phyloP scores from a whole-genome alignment of 805 yeast genomes.

The Candida patagonica region DNA sequence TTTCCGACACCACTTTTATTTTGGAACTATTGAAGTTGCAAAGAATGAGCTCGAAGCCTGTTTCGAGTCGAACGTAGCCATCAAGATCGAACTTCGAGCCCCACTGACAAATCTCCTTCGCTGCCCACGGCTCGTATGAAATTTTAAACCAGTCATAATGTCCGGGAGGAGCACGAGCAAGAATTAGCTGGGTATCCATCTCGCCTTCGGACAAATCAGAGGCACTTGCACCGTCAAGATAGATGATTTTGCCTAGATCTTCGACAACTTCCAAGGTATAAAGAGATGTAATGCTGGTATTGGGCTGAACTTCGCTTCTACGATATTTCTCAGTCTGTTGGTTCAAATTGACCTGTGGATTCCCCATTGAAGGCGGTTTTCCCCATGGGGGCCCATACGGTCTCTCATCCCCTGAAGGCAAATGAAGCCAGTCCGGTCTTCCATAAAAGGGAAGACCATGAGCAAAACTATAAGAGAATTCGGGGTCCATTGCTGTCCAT shows the following conservation, averaged over 20 bases:
- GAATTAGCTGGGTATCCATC: constrained; percentile 45
- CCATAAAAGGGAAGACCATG: neutral
- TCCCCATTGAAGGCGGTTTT: neutral
- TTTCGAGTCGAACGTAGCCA: constrained; percentile 48
- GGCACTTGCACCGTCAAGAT: constrained; percentile 60
- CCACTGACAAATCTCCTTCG: constrained; percentile 48
- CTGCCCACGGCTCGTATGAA: constrained; percentile 36
- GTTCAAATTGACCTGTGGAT: neutral
- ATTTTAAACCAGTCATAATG: constrained; percentile 19
- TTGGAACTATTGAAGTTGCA: constrained; percentile 44
- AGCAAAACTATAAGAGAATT: constrained; percentile 37
- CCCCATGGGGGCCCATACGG: neutral
- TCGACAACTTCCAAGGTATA: constrained; percentile 37
- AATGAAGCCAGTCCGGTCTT: neutral
- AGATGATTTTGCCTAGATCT: constrained; percentile 39
- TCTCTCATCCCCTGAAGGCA: neutral
- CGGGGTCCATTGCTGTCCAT: constrained; percentile 59
- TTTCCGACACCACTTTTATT: constrained; percentile 32
- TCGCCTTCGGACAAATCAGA: constrained; percentile 48
- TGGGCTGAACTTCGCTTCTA: neutral
- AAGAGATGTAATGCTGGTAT: too few relatives aligned
- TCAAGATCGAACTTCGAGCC: constrained; percentile 42
- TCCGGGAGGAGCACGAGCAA: constrained; percentile 30
- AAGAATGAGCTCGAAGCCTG: constrained; percentile 50
- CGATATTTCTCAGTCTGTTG: neutral